These are phyloP conservation scores for Triglochin maritima DNA, from an alignment of 106 monocot species.

Conservation along the genomic window DNA sequence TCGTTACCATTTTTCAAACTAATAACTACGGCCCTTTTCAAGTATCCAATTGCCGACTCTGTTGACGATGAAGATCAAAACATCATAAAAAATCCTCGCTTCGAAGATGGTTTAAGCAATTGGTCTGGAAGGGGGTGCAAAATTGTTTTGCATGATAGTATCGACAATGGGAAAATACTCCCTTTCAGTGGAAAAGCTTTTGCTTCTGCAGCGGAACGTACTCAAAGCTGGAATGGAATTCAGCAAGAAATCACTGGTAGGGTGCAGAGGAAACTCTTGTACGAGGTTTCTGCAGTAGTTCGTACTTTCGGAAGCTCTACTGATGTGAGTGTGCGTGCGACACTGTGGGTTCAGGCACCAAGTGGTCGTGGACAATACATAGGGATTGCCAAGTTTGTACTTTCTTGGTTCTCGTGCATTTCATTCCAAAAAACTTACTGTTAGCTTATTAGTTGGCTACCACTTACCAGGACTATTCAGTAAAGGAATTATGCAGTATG, in stretches of 20 bases:
- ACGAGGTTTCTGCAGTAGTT: slow-evolving; percentile 59
- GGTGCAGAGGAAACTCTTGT: slow-evolving; percentile 55
- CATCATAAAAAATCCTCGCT: slow-evolving; percentile 47
- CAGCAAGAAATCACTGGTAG: slow-evolving; percentile 78
- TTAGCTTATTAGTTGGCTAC: too few species aligned
- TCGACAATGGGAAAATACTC: slow-evolving; percentile 30
- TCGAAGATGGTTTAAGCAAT: slow-evolving; percentile 47
- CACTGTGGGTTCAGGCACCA: slow-evolving; percentile 52
- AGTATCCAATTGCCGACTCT: slow-evolving; percentile 28
- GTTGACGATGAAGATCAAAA: slow-evolving; percentile 21
- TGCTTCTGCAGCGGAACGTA: slow-evolving; percentile 43
- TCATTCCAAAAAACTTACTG: too few species aligned
- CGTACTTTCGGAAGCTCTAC: slow-evolving; percentile 39
- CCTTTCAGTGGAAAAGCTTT: slow-evolving; percentile 43
- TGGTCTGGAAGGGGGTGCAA: slow-evolving; percentile 83
- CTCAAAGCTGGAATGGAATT: slow-evolving; percentile 70
- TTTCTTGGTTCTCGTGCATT: not conserved
- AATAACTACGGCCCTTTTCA: not conserved
- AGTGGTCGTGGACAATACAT: slow-evolving; percentile 76
- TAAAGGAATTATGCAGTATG: too few species aligned
- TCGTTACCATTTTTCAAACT: not conserved
- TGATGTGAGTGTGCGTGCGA: slow-evolving; percentile 36
- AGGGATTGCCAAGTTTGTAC: slow-evolving; percentile 47
- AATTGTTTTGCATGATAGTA: slow-evolving; percentile 35
- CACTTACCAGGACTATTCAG: too few species aligned